These are phyloP conservation scores for Candida tetrigidarum DNA, from an alignment of 1,139 yeast genomes.

Conservation along the genomic window DNA sequence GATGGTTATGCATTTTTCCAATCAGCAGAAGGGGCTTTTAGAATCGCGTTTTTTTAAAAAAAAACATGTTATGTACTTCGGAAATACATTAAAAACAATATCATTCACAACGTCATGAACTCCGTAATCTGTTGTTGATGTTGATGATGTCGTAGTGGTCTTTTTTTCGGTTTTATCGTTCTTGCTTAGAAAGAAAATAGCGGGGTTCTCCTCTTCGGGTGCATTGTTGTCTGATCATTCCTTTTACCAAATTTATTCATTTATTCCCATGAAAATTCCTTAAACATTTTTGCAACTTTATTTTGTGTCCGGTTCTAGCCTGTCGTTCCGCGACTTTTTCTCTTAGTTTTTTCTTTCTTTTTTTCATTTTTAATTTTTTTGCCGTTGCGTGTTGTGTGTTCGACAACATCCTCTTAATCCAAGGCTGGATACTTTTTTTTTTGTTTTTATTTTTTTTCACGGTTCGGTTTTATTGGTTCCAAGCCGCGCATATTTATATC, in stretches of 20 bases:
- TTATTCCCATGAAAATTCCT: background rate
- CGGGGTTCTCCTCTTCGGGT: too few species aligned
- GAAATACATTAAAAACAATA: background rate
- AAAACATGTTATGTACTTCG: background rate
- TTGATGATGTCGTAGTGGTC: background rate
- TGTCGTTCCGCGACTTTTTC: slow-evolving; percentile 4
- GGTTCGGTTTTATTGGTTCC: background rate
- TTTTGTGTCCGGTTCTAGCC: background rate
- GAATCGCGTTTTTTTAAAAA: background rate
- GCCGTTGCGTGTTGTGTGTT: slow-evolving; percentile 2
- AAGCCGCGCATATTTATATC: background rate
- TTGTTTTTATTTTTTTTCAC: background rate
- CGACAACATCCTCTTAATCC: background rate
- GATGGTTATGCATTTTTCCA: background rate
- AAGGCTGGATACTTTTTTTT: slow-evolving; percentile 1
- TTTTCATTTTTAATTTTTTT: background rate
- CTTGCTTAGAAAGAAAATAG: too few species aligned
- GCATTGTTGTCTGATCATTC: background rate
- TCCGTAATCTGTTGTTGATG: too few species aligned
- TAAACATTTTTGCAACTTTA: slow-evolving; percentile 1
- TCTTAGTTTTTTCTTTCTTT: too few species aligned
- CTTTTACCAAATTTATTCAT: background rate
- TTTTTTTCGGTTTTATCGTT: background rate
- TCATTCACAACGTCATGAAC: too few species aligned
- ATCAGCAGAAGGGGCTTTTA: background rate